Evolutionary conservation across 2,329 filamentous ascomycete species (phyloP), one percentile per base, ranked within the genome.

Genomic region (Diaporthe ampelina): DNA sequence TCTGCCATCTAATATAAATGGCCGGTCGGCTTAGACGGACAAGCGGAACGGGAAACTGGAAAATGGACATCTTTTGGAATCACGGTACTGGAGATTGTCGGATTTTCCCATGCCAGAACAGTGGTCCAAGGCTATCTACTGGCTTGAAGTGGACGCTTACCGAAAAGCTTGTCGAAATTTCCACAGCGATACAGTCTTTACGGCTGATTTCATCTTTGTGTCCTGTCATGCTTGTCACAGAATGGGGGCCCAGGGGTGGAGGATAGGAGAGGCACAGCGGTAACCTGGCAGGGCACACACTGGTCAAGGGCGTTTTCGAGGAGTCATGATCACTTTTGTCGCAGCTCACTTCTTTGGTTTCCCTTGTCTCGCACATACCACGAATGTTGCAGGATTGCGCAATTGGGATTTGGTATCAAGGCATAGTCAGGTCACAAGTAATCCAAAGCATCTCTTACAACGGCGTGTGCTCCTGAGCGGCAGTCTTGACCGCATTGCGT

Each of bases 1-100:
- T 57, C 76, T 89, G 68, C 86, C 88, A 40, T 73, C 78, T 7
- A 77, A 78, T 19, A 59, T 80, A 9, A 83, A 83, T 73, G 81
- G 81, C 48, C 72, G 69, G 24, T 71, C 69, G n/a, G 61, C 74
- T 29, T 77, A 68, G 70, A 50, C 19, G 57, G 13, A 3, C 10
- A 19, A 17, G 26, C 11, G 17, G 40, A 2, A 0, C n/a, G 3
- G 15, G 35, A 40, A 5, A 9, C 21, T 19, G n/a, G 69, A n/a
- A 13, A 8, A 13, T 24, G 29, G 48, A 54, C 11, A 4, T 40
- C 29, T 40, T 10, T 35, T 19, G 29, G 24, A 6, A 13, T 4
- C 8, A n/a, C 35, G 29, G 24, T 15, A 24, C 9, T 37, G 29
- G 15, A 67, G 32, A 52, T 13, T 52, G 43, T 24, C 21, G 11